Evolutionary conservation across 2,329 filamentous ascomycete species (phyloP).

Genomic region (Hymenoscyphus infarciens): DNA sequence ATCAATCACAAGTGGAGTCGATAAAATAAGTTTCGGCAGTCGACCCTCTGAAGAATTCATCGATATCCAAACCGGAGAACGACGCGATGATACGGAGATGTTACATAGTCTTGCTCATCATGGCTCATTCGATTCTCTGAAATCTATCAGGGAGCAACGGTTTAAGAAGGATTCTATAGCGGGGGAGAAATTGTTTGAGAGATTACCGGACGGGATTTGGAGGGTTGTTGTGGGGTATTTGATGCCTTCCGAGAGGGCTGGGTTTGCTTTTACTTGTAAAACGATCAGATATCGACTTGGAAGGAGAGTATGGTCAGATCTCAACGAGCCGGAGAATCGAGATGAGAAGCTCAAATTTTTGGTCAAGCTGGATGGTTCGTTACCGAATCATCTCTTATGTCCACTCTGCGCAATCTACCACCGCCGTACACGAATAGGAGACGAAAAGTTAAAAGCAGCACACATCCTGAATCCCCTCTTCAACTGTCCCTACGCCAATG

Average conservation of each 20-base stretch:
- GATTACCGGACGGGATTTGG: conserved; percentile 46
- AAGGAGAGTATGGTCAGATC: conserved; percentile 37
- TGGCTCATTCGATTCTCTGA: conserved; percentile 30
- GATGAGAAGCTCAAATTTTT: conserved; percentile 49
- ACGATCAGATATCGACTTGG: conserved; percentile 44
- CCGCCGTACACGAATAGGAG: conserved; percentile 47
- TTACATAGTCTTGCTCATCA: conserved; percentile 33
- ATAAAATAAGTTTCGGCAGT: background rate
- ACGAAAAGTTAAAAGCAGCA: conserved; percentile 51
- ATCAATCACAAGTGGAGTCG: background rate
- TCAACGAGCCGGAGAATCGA: conserved; percentile 43
- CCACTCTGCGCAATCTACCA: conserved; percentile 56
- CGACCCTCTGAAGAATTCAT: background rate
- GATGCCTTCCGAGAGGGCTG: conserved; percentile 44
- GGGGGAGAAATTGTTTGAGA: conserved; percentile 43
- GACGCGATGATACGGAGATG: conserved; percentile 32
- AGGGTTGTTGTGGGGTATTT: conserved; percentile 40
- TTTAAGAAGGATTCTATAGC: conserved; percentile 19
- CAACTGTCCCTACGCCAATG: conserved; percentile 50
- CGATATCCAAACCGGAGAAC: conserved; percentile 34
- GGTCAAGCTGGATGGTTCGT: conserved; percentile 44
- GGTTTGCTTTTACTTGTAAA: conserved; percentile 47
- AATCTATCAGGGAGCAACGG: conserved; percentile 9
- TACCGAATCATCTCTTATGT: conserved; percentile 56
- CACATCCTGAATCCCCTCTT: conserved; percentile 54